These are phyloP conservation scores for Pythium angustatum DNA, from an alignment of 352 stramenopile species.

Conservation along the genomic window DNA sequence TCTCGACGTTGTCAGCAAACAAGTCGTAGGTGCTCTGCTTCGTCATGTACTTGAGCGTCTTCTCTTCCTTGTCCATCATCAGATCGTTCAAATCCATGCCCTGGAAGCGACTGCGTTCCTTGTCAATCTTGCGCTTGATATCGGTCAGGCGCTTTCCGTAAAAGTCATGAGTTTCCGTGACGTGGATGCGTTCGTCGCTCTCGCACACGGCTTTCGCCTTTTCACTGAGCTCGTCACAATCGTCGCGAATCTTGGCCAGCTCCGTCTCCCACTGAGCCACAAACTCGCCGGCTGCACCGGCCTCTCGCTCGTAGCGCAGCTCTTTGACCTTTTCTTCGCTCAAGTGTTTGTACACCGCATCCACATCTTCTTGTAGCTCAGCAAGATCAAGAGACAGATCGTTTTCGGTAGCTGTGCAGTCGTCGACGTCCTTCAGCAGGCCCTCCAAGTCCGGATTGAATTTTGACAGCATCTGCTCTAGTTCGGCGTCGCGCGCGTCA, in stretches of 20 bases:
- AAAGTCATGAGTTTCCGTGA: conserved; percentile 67
- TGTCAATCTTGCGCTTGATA: conserved; percentile 76
- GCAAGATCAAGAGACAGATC: conserved; percentile 51
- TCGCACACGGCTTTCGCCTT: conserved; percentile 63
- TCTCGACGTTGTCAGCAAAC: conserved; percentile 62
- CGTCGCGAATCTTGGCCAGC: conserved; percentile 46
- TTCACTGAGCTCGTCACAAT: conserved; percentile 58
- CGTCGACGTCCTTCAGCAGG: conserved; percentile 55
- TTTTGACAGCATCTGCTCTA: conserved; percentile 60
- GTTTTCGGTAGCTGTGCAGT: conserved; percentile 50
- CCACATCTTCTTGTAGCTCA: conserved; percentile 60
- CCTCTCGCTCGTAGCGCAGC: conserved; percentile 63
- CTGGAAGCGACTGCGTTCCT: conserved; percentile 73
- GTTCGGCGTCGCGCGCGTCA: conserved; percentile 41
- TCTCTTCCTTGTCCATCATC: conserved; percentile 73
- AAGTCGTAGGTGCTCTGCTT: conserved; percentile 67
- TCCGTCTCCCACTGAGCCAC: conserved; percentile 54
- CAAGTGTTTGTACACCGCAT: conserved; percentile 73
- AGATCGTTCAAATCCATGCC: conserved; percentile 83
- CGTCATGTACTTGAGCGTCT: conserved; percentile 62
- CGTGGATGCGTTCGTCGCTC: conserved; percentile 56
- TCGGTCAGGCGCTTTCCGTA: conserved; percentile 81
- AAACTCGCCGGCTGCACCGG: conserved; percentile 41
- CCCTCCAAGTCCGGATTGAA: conserved; percentile 74
- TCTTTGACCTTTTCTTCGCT: conserved; percentile 73